Conservation (phyloP, 495 filamentous ascomycete genomes). For the Hyphodiscus hymeniophilus region DNA sequence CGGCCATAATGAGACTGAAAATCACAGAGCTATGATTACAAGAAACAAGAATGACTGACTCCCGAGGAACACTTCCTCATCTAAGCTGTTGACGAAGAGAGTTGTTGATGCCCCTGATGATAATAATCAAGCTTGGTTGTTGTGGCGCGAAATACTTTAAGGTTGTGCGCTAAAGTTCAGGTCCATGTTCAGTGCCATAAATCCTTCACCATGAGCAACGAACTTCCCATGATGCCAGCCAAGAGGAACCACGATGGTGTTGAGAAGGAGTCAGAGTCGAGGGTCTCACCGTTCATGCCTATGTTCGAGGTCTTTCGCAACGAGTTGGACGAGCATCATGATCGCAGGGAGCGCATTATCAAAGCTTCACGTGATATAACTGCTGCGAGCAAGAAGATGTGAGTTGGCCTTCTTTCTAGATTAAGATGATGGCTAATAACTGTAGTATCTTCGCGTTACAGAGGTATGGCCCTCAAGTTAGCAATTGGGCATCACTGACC, state of each 20-base stretch:
- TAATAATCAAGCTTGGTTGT: too few species aligned
- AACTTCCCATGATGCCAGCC: conserved; percentile 23
- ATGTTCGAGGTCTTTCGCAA: conserved; percentile 82
- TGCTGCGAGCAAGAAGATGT: conserved; percentile 95
- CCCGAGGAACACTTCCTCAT: too few species aligned
- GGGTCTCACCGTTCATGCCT: conserved; percentile 39
- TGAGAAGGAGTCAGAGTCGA: conserved; percentile 16
- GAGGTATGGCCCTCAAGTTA: conserved; percentile 43
- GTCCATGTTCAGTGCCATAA: too few species aligned
- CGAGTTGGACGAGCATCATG: conserved; percentile 91
- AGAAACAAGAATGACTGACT: too few species aligned
- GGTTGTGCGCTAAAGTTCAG: too few species aligned
- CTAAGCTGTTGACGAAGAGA: too few species aligned
- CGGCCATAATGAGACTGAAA: conserved; percentile 24
- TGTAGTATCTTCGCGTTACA: conserved; percentile 86
- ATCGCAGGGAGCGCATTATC: conserved; percentile 80
- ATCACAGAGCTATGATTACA: neutral
- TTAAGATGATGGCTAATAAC: neutral
- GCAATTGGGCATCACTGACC: conserved; percentile 9
- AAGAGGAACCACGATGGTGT: conserved; percentile 29
- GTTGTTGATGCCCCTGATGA: too few species aligned
- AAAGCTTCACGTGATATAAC: conserved; percentile 90
- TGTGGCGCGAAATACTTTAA: too few species aligned
- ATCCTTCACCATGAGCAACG: neutral
- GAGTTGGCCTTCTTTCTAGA: conserved; percentile 5